Conservation (phyloP, 257 asterid genomes). For the Salvia rosmarinus region DNA sequence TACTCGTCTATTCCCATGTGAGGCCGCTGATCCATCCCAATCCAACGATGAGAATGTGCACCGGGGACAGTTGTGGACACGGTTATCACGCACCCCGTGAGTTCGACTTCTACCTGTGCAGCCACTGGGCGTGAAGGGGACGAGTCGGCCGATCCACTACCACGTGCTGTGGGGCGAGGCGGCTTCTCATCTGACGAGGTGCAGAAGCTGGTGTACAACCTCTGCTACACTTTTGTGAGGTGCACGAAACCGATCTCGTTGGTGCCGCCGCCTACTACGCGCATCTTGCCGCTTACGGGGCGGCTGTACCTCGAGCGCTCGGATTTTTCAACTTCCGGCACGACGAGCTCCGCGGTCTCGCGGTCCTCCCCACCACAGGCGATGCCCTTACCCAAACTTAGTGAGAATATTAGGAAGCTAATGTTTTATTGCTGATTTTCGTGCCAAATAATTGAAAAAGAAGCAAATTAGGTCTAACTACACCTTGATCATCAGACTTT, state of each 20-base stretch:
- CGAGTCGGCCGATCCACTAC: conserved; percentile 89
- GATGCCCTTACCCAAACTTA: conserved; percentile 77
- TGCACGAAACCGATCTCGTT: conserved; percentile 94
- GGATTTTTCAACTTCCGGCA: conserved; percentile 37
- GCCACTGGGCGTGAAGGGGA: conserved; percentile 96
- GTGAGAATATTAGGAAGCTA: conserved; percentile 75
- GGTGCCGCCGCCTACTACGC: conserved; percentile 98
- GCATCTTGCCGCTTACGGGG: conserved; percentile 93
- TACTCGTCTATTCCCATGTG: conserved; percentile 72
- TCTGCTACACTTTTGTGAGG: conserved; percentile 92
- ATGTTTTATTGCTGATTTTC: conserved; percentile 85
- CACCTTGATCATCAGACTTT: neutral
- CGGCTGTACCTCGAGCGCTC: conserved; percentile 74
- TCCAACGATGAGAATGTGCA: conserved; percentile 62
- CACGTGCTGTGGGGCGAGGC: conserved; percentile 88
- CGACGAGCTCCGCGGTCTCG: conserved; percentile 39
- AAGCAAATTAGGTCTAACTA: neutral
- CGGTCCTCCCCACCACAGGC: conserved; percentile 65
- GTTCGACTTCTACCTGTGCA: conserved; percentile 90
- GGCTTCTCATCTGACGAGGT: conserved; percentile 84
- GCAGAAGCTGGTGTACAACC: conserved; percentile 83
- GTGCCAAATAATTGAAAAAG: neutral
- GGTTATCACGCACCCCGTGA: conserved; percentile 73
- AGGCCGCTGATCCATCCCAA: conserved; percentile 37
- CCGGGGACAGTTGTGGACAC: conserved; percentile 95